Evolutionary conservation across 345 rosid genomes (phyloP).

Genomic region (Bruguiera sexangula): DNA sequence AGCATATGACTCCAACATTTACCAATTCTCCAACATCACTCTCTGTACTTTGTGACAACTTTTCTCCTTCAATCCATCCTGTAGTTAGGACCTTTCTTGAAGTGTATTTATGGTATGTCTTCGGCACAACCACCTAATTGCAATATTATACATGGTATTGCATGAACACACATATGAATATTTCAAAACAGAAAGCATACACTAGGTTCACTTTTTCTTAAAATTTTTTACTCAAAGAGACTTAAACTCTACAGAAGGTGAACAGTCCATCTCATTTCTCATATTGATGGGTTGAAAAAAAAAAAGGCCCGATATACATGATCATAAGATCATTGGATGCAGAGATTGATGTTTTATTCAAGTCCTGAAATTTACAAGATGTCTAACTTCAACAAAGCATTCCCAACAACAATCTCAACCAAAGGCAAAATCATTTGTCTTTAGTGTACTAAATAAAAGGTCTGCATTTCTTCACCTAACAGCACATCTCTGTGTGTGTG

Average conservation of each 20-base stretch:
- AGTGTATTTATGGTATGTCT: slow-evolving; percentile 72
- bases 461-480: too few relatives aligned
- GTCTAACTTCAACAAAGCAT: neutral
- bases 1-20: slow-evolving; percentile 96
- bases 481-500: too few relatives aligned
- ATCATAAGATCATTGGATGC: too few relatives aligned
- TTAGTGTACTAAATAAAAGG: too few relatives aligned
- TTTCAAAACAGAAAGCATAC: neutral
- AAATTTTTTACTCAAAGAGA: neutral
- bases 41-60: slow-evolving; percentile 90
- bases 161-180: neutral
- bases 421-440: neutral
- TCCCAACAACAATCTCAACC: neutral
- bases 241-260: too few relatives aligned
- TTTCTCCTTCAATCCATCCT: slow-evolving; percentile 83
- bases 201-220: neutral
- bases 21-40: slow-evolving; percentile 94
- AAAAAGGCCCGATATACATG: too few relatives aligned
- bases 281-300: too few relatives aligned
- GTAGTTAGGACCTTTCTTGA: slow-evolving; percentile 97
- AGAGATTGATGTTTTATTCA: neutral
- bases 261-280: too few relatives aligned
- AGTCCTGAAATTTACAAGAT: neutral
- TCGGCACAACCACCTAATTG: slow-evolving; percentile 81
- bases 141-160: neutral